A percentile compares a stretch with the other conserved stretches of the same genome.
phyloP scores from a whole-genome alignment of 2,329 filamentous ascomycete species.

The Septoria linicola region DNA sequence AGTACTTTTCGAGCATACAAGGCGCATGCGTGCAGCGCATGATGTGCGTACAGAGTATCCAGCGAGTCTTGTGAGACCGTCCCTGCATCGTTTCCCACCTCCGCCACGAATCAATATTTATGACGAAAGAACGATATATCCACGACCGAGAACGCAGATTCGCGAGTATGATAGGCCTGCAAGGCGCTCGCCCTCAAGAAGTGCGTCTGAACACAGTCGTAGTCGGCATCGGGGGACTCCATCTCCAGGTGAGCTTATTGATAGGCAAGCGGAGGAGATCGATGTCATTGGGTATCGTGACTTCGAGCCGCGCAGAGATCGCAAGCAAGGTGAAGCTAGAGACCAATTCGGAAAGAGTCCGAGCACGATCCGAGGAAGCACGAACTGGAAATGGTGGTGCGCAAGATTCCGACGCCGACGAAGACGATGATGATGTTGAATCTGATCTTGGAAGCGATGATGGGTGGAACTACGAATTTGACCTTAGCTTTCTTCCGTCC shows the following conservation, averaged over 20 bases:
- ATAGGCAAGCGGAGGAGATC: not conserved
- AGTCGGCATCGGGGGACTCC: not conserved
- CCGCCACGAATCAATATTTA: no score
- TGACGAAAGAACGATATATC: no score
- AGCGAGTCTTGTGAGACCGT: not conserved
- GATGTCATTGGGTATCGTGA: not conserved
- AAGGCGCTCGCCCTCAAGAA: not conserved
- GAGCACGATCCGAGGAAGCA: not conserved
- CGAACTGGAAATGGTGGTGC: not conserved
- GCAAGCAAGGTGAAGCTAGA: not conserved
- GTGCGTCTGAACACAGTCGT: not conserved
- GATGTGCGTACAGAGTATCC: not conserved
- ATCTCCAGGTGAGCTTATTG: not conserved
- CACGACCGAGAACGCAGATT: no score
- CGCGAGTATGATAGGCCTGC: not conserved
- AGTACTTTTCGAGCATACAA: constrained; percentile 7
- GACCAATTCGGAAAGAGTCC: no score
- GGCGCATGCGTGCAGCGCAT: not conserved
- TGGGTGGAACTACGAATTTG: not conserved
- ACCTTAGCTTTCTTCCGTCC: constrained; percentile 6
- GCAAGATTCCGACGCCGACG: not conserved
- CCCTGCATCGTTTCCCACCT: not conserved
- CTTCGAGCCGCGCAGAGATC: not conserved
- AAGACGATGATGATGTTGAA: not conserved
- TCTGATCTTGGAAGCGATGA: not conserved